Evolutionary conservation across 2,329 filamentous ascomycete genomes (phyloP).

Genomic region (Aspergillus caelatus): DNA sequence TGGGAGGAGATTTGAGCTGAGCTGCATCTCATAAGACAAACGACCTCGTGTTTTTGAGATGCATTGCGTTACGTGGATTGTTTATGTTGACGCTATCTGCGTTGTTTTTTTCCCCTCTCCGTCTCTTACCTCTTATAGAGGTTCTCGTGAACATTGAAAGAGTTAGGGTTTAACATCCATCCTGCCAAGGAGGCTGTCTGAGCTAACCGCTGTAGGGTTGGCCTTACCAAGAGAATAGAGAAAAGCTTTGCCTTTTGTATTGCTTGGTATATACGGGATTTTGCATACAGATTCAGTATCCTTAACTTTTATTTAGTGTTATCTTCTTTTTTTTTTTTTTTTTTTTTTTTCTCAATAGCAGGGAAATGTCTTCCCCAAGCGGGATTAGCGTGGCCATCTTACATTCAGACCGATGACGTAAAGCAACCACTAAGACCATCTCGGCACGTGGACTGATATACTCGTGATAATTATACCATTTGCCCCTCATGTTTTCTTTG

Average conservation of each 20-base stretch:
- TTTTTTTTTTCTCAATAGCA: neutral
- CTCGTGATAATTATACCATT: neutral
- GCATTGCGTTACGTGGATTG: conserved; percentile 1
- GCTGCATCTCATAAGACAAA: neutral
- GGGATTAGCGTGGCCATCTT: neutral
- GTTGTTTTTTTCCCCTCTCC: neutral
- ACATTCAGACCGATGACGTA: neutral
- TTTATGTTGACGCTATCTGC: neutral
- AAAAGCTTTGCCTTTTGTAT: neutral
- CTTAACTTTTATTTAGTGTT: too few relatives aligned
- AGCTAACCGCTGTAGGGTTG: neutral
- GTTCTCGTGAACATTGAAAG: too few relatives aligned
- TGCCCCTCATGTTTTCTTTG: neutral
- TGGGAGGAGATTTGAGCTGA: neutral
- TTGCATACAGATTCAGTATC: neutral
- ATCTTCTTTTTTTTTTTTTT: too few relatives aligned
- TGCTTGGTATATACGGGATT: neutral
- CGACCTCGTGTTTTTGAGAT: neutral
- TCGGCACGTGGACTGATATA: neutral
- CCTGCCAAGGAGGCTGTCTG: neutral
- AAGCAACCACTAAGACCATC: neutral
- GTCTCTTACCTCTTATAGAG: neutral
- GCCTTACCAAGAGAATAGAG: neutral
- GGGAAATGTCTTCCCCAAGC: neutral
- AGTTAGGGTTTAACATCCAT: neutral